Evolutionary conservation across 495 filamentous ascomycete genomes (phyloP).

Genomic region (Podospora appendiculata): DNA sequence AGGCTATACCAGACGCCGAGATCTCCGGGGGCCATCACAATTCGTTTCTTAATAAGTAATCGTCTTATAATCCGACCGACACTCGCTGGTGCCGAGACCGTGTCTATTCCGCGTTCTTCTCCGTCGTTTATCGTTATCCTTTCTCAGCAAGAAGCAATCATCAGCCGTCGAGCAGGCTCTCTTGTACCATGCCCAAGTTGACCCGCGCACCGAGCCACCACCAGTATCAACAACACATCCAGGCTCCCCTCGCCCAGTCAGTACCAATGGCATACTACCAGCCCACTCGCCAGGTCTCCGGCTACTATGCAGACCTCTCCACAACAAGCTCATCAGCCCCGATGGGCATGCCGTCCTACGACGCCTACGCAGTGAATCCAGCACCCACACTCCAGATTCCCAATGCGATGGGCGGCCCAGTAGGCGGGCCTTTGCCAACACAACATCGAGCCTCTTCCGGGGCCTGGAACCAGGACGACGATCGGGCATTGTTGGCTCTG

Average conservation of each 20-base stretch:
- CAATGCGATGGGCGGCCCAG: conserved; percentile 23
- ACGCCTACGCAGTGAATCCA: conserved; percentile 28
- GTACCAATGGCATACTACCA: conserved; percentile 23
- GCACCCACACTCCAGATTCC: conserved; percentile 27
- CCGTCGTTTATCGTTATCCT: conserved; percentile 1
- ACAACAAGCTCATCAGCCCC: conserved; percentile 10
- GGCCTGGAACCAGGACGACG: conserved; percentile 58
- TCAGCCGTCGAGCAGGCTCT: background rate
- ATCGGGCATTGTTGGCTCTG: conserved; percentile 52
- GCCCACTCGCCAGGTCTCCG: conserved; percentile 15
- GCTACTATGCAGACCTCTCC: conserved; percentile 21
- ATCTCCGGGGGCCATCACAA: background rate
- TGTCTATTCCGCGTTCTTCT: background rate
- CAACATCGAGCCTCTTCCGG: conserved; percentile 45
- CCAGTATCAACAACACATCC: conserved; percentile 15
- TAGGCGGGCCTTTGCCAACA: conserved; percentile 21
- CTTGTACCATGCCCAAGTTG: conserved; percentile 24
- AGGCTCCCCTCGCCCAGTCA: conserved; percentile 6
- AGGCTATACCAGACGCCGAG: conserved; percentile 6
- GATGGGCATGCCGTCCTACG: conserved; percentile 24
- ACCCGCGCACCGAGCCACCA: conserved; percentile 23
- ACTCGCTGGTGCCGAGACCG: conserved; percentile 6
- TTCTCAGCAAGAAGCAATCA: conserved; percentile 1
- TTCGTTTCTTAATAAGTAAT: conserved; percentile 15
- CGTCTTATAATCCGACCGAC: conserved; percentile 12